Conservation (phyloP, 805 yeast species). For the Candida coquimbonensis region DNA sequence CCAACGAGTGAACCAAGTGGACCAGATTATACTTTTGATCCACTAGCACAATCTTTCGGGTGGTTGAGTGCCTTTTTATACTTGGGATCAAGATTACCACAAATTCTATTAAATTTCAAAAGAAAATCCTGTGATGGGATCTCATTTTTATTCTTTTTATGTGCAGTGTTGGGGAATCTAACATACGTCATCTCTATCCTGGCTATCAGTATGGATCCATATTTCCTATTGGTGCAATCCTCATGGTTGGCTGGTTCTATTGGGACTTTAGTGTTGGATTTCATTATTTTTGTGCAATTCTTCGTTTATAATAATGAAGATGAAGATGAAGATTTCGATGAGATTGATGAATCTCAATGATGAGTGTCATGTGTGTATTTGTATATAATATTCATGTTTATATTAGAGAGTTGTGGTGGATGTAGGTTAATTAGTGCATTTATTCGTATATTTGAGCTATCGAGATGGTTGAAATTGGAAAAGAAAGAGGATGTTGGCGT, state of each 20-base stretch:
- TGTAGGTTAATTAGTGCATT: too few relatives aligned
- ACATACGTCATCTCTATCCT: constrained; percentile 86
- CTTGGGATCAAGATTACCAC: constrained; percentile 89
- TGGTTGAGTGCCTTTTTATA: constrained; percentile 66
- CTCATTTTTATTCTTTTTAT: constrained; percentile 84
- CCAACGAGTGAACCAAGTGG: constrained; percentile 25
- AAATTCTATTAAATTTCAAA: constrained; percentile 74
- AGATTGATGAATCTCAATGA: too few relatives aligned
- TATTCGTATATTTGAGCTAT: too few relatives aligned
- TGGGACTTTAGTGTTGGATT: constrained; percentile 82
- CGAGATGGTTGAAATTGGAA: too few relatives aligned
- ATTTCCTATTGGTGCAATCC: constrained; percentile 72
- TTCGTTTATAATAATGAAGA: constrained; percentile 45
- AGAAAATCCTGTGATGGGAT: constrained; percentile 94
- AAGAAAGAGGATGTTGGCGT: too few relatives aligned
- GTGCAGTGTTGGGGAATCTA: constrained; percentile 91
- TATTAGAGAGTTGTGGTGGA: too few relatives aligned
- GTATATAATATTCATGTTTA: too few relatives aligned
- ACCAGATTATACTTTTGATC: constrained; percentile 54
- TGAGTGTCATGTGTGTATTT: too few relatives aligned
- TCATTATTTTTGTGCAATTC: constrained; percentile 78
- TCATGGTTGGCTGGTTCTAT: constrained; percentile 91
- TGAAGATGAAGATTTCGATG: neutral
- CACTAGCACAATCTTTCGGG: constrained; percentile 83
- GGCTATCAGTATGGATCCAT: constrained; percentile 60